Evolutionary conservation across 352 stramenopile genomes (phyloP).

Genomic region (Pilasporangium apinafurcum): DNA sequence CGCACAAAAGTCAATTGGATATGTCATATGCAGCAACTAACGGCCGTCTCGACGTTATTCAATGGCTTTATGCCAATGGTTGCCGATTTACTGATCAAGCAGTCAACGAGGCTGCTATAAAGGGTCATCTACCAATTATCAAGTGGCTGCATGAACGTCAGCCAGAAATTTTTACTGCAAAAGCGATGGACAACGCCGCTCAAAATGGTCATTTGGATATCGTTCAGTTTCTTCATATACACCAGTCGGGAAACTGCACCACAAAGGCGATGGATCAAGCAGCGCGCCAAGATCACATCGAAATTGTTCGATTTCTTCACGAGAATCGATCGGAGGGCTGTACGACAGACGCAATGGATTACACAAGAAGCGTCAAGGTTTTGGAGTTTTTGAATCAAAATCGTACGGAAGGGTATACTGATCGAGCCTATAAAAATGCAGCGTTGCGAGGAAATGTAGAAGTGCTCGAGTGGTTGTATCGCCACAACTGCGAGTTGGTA

Average conservation of each 20-base stretch:
- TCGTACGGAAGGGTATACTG: too few relatives aligned
- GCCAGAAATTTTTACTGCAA: background rate
- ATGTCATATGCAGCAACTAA: background rate
- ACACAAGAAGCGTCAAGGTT: too few relatives aligned
- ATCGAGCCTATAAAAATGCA: too few relatives aligned
- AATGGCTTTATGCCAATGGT: conserved; percentile 4
- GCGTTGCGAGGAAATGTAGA: too few relatives aligned
- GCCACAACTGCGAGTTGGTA: too few relatives aligned
- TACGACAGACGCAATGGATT: conserved; percentile 57
- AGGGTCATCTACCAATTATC: conserved; percentile 2
- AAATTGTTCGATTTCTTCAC: conserved; percentile 43
- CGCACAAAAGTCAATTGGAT: too few relatives aligned
- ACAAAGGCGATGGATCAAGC: conserved; percentile 5
- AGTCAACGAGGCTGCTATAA: conserved; percentile 1
- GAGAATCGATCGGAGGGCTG: conserved; percentile 42
- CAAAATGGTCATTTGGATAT: conserved; percentile 6
- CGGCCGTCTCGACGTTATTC: conserved; percentile 1
- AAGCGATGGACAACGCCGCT: conserved; percentile 4
- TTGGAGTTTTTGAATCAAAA: too few relatives aligned
- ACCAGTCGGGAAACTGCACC: conserved; percentile 5
- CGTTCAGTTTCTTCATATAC: conserved; percentile 9
- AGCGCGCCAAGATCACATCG: conserved; percentile 1
- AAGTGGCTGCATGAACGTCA: conserved; percentile 4
- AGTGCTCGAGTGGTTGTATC: too few relatives aligned
- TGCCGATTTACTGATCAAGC: conserved; percentile 1